These are phyloP conservation scores for Pleurotus platypus DNA, from an alignment of 768 basidiomycete species.

Conservation along the genomic window DNA sequence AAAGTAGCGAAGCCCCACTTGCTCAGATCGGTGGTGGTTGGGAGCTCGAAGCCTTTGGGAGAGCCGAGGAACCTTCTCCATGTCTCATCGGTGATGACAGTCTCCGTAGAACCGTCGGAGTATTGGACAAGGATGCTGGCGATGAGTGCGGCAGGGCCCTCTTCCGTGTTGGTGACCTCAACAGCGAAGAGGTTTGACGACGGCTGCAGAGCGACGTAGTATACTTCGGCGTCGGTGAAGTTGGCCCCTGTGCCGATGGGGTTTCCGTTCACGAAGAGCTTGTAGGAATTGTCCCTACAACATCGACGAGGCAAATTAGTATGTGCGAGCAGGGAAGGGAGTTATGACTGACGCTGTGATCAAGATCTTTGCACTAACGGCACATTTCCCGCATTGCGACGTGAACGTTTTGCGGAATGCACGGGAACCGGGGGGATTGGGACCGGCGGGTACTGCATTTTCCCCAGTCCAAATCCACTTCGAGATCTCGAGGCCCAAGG, in stretches of 20 bases:
- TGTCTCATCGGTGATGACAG: slow-evolving; percentile 17
- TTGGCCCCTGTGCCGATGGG: slow-evolving; percentile 19
- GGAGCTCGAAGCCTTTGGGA: not conserved
- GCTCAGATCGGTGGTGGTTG: not conserved
- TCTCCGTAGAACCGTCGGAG: slow-evolving; percentile 16
- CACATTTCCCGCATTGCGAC: slow-evolving; percentile 18
- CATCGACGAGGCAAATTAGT: not conserved
- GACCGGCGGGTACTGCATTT: slow-evolving; percentile 1
- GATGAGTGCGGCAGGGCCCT: slow-evolving; percentile 23
- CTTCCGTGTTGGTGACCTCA: slow-evolving; percentile 22
- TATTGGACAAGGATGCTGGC: slow-evolving; percentile 17
- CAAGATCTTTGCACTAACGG: slow-evolving; percentile 17
- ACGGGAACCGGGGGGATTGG: slow-evolving; percentile 12
- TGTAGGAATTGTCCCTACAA: slow-evolving; percentile 22
- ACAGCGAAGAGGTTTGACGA: slow-evolving; percentile 23
- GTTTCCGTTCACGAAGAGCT: slow-evolving; percentile 24
- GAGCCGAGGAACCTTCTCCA: slow-evolving; percentile 17
- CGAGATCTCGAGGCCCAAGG: slow-evolving; percentile 5
- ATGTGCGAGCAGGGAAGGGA: not conserved
- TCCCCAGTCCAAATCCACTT: slow-evolving; percentile 19
- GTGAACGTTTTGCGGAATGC: slow-evolving; percentile 26
- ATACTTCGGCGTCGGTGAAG: slow-evolving; percentile 16
- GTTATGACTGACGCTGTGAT: slow-evolving; percentile 17
- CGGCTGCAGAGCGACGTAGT: slow-evolving; percentile 14
- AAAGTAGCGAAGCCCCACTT: not conserved